Conservation (phyloP, 1,284 basidiomycete species). For the Ustanciosporium gigantosporum region DNA sequence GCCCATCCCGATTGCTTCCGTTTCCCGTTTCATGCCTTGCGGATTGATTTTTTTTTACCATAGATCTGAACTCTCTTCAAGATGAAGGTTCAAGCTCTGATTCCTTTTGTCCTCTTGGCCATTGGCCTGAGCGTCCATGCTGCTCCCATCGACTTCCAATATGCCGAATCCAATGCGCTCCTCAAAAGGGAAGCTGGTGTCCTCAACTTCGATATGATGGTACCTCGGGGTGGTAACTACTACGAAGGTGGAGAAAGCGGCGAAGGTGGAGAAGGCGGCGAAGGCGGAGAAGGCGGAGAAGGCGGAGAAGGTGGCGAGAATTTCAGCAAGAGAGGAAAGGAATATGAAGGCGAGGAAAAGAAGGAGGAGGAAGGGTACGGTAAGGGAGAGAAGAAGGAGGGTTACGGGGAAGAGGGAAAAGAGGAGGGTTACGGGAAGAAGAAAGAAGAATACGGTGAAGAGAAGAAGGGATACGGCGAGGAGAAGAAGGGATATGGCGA, state of each 20-base stretch:
- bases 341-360: slow-evolving; percentile 3
- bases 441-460: not conserved
- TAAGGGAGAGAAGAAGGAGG: slow-evolving; percentile 1
- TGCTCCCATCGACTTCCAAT: too few species aligned
- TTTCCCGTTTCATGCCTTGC: too few species aligned
- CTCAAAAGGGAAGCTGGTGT: too few species aligned
- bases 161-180: not conserved
- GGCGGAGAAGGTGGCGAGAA: too few species aligned
- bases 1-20: too few species aligned
- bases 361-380: slow-evolving; percentile 1
- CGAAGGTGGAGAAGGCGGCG: not conserved
- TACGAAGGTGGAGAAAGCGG: not conserved
- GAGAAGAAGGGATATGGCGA: slow-evolving; percentile 4
- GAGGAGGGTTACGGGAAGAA: slow-evolving; percentile 1
- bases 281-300: too few species aligned
- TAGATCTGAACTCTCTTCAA: too few species aligned
- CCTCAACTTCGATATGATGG: too few species aligned
- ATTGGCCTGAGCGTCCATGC: slow-evolving; percentile 19
- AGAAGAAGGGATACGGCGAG: slow-evolving; percentile 7
- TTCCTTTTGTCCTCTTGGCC: slow-evolving; percentile 22
- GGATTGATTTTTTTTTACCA: too few species aligned
- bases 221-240: too few species aligned
- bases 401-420: not conserved
- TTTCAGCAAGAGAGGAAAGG: slow-evolving; percentile 2
- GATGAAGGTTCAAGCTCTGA: slow-evolving; percentile 26